Evolutionary conservation across 768 basidiomycete species (phyloP).

Genomic region (Holtermannia corniformis): DNA sequence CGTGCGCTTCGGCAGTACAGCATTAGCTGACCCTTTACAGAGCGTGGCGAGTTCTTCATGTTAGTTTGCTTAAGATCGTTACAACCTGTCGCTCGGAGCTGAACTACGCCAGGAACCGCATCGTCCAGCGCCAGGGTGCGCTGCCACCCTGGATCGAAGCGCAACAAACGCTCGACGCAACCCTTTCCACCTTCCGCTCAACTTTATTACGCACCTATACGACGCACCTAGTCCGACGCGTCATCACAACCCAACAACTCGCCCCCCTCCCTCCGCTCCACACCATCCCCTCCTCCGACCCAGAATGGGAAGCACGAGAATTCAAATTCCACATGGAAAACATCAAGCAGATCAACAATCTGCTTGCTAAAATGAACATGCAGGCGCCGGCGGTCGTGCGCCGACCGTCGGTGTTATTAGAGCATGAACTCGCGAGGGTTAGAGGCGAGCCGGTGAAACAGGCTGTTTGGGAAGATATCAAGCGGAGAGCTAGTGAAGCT

Average conservation of each 20-base stretch:
- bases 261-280: constrained; percentile 42
- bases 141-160: constrained; percentile 79
- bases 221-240: constrained; percentile 59
- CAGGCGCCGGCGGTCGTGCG: constrained; percentile 71
- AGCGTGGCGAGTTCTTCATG: constrained; percentile 70
- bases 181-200: constrained; percentile 55
- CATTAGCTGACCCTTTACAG: constrained; percentile 17
- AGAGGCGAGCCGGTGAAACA: constrained; percentile 18
- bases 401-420: constrained; percentile 52
- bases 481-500: constrained; percentile 14
- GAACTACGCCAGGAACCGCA: constrained; percentile 52
- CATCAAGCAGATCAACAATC: constrained; percentile 60
- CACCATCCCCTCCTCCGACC: constrained; percentile 43
- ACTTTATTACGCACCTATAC: constrained; percentile 61
- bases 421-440: constrained; percentile 48
- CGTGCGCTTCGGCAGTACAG: neutral
- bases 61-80: neutral
- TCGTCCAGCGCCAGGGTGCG: constrained; percentile 70
- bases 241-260: constrained; percentile 38
- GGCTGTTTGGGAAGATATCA: constrained; percentile 24
- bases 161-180: constrained; percentile 63
- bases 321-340: constrained; percentile 58
- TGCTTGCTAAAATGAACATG: constrained; percentile 70
- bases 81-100: neutral
- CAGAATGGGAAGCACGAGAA: constrained; percentile 63